phyloP scores from a whole-genome alignment of 768 basidiomycete genomes.

The Auriscalpium vulgare region DNA sequence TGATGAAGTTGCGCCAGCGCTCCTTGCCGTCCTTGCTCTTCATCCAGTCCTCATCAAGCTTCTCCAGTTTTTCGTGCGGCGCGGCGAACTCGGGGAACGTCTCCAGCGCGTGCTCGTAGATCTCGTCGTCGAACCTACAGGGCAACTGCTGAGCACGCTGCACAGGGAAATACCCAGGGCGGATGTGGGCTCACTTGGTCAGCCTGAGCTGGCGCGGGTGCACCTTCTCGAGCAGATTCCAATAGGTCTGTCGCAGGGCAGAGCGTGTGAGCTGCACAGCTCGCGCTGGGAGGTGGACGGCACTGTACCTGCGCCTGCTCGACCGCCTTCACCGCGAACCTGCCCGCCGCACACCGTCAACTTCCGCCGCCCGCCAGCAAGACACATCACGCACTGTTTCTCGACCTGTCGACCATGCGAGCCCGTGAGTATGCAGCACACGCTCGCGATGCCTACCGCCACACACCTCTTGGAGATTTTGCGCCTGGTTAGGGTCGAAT shows the following conservation, averaged over 20 bases:
- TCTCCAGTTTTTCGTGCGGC: slow-evolving; percentile 33
- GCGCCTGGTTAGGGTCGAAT: slow-evolving; percentile 88
- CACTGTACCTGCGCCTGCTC: slow-evolving; percentile 87
- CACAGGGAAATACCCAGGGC: background rate
- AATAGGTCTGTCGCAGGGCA: slow-evolving; percentile 63
- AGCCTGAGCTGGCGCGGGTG: slow-evolving; percentile 68
- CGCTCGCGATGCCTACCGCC: background rate
- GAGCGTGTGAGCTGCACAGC: slow-evolving; percentile 2
- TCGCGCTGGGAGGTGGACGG: slow-evolving; percentile 1
- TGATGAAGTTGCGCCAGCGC: slow-evolving; percentile 85
- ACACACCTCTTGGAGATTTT: slow-evolving; percentile 81
- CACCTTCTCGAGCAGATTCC: slow-evolving; percentile 84
- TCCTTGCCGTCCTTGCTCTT: slow-evolving; percentile 85
- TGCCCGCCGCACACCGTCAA: slow-evolving; percentile 20
- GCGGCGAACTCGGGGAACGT: slow-evolving; percentile 71
- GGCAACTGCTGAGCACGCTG: background rate
- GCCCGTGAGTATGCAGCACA: too few relatives aligned
- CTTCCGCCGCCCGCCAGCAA: background rate
- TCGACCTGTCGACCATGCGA: slow-evolving; percentile 57
- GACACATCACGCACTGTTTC: slow-evolving; percentile 68
- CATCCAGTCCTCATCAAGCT: slow-evolving; percentile 87
- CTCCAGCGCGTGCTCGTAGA: slow-evolving; percentile 66
- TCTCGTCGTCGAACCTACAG: slow-evolving; percentile 73
- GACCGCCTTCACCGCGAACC: slow-evolving; percentile 90
- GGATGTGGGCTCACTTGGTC: slow-evolving; percentile 53